phyloP scores from a whole-genome alignment of 495 filamentous ascomycete species.

The Neurospora cerealis region DNA sequence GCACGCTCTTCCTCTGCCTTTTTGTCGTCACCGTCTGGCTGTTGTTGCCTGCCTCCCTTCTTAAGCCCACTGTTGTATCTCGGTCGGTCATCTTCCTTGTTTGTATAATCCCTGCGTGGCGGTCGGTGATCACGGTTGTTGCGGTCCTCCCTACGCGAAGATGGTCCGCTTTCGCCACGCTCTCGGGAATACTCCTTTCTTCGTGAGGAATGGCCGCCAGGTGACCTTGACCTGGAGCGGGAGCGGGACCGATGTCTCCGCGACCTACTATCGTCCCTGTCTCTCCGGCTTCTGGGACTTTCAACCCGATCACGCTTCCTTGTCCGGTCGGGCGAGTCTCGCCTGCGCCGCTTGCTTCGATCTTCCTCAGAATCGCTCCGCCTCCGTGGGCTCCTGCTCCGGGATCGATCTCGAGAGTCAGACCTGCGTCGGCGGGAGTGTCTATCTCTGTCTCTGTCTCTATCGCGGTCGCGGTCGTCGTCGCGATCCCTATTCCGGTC shows the following conservation, averaged over 20 bases:
- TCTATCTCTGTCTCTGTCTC: slow-evolving; percentile 19
- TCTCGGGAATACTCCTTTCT: slow-evolving; percentile 12
- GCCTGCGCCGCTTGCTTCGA: slow-evolving; percentile 20
- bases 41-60: slow-evolving; percentile 4
- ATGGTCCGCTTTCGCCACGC: neutral
- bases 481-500: slow-evolving; percentile 17
- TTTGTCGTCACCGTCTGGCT: slow-evolving; percentile 8
- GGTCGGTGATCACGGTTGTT: slow-evolving; percentile 4
- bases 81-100: neutral
- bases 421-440: slow-evolving; percentile 26
- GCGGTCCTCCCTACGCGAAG: slow-evolving; percentile 1
- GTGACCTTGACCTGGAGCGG: slow-evolving; percentile 1
- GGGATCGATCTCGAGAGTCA: slow-evolving; percentile 29
- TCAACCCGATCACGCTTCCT: slow-evolving; percentile 3
- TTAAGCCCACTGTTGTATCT: neutral
- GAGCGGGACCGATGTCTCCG: neutral
- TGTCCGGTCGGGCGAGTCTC: slow-evolving; percentile 20
- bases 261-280: neutral
- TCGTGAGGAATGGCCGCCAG: slow-evolving; percentile 18
- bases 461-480: neutral
- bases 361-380: slow-evolving; percentile 24
- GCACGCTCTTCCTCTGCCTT: slow-evolving; percentile 41
- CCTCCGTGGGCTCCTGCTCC: slow-evolving; percentile 10
- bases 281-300: neutral
- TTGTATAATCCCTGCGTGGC: neutral